Evolutionary conservation across 257 asterid genomes (phyloP), one percentile per base, ranked within the genome.

Genomic region (Orobanche coerulescens): DNA sequence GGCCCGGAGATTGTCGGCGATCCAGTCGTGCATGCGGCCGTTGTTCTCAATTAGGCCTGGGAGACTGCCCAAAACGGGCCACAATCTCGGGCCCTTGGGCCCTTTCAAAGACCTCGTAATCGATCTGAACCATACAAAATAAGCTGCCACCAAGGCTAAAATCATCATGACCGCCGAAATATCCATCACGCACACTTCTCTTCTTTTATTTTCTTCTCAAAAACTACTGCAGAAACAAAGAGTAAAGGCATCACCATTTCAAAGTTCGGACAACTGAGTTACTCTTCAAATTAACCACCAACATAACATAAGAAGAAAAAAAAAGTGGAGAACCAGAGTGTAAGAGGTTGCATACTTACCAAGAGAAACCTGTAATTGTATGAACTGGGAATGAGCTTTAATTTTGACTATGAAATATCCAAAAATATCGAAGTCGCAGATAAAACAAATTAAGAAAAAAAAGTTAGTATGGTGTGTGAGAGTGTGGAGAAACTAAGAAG

Each of bases 51-150:
- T 71, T 0, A 80, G 71, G 55, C 81, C 82, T 46, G 86, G 86
- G 3, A 80, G 71, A 5, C 86, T 80, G 16, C 86, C 86, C 2
- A 80, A n/a, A 0, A 80, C 39, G 49, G 86, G 86, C 86, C 86
- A 80, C 25, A 77, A 1, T 1, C 51, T 54, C 9, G 85, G 83
- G 39, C 82, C 82, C 30, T 52, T 46, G 19, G 71, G 76, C 61
- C 80, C 80, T 7, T 48, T 69, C 7, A 78, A 3, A 0, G 62
- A 54, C 28, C 63, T 18, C 6, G 61, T 43, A 7, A 68, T 26
- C 2, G 69, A 67, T 68, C 75, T 64, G 73, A 71, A 68, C 83
- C 83, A 78, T 1, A 74, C 16, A 16, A 64, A 48, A 19, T 78
- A 78, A 61, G 78, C 83, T 19, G 67, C 71, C 11, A 61, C 52